Evolutionary conservation across 208 protist genomes (phyloP), one percentile per base, ranked within the genome.

Genomic region (Trichomonas gallinae): DNA sequence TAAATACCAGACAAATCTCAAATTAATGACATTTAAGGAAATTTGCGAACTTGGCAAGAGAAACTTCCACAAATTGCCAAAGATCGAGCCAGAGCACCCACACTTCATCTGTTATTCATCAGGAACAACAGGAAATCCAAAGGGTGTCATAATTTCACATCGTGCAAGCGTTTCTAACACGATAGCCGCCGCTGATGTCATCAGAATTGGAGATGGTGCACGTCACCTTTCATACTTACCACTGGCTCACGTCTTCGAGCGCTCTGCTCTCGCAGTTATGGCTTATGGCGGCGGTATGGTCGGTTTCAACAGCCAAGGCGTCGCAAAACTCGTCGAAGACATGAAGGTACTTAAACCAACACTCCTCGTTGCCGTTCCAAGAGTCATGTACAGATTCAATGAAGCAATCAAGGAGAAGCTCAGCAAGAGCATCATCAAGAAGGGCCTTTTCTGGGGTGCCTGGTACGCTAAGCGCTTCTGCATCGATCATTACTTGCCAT

Each of bases 181-280:
- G 4, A 51, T 93, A 34, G 36, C 23, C 31, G 17, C 13, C 87
- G 3, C 45, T 34, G 21, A 13, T 9, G 9, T 21, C 8, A 34
- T 58, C 21, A 21, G 44, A 1, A 0, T 58, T 15, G 44, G 1
- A 2, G 26, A 48, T n/a, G 9, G 13, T 17, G 0, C 40, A 44
- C 40, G 44, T 6, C 97, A 98, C 81, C 88, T 98, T 44, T 98
- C 97, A 3, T 98, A 98, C 96, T 96, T 98, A 4, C 98, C 98
- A 45, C 96, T 98, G 38, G 98, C 98, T 23, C 98, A 98, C 97
- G 96, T 98, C n/a, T 98, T 98, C 81, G 98, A 98, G 96, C 44
- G 81, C 0, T n/a, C 42, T 26, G 81, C 23, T 8, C 11, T 82
- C 21, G 26, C n/a, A 21, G 26, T 40, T 36, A 38, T 15, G 8